Evolutionary conservation across 148 eudicot genomes (phyloP).

Genomic region (Bassia scoparia): DNA sequence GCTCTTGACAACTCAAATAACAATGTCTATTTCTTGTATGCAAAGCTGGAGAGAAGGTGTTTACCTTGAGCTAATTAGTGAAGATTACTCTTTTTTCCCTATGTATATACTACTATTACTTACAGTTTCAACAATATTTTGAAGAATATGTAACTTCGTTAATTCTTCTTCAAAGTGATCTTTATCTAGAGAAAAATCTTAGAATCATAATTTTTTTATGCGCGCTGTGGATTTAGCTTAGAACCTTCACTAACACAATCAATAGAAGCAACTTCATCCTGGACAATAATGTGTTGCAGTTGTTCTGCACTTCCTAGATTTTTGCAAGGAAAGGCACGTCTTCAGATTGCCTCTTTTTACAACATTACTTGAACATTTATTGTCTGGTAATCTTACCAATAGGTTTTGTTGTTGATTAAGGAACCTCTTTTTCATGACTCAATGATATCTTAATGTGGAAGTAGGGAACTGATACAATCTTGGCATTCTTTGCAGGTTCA

Average conservation of each 20-base stretch:
- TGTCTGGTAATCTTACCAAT: not conserved
- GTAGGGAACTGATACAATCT: not conserved
- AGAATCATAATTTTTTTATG: slow-evolving; percentile 20
- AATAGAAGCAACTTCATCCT: slow-evolving; percentile 91
- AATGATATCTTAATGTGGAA: not conserved
- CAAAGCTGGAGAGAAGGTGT: slow-evolving; percentile 96
- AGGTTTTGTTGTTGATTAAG: not conserved
- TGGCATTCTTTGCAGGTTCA: slow-evolving; percentile 50
- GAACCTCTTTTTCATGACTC: not conserved
- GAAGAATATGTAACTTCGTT: not conserved
- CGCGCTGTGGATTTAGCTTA: slow-evolving; percentile 84
- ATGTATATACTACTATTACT: not conserved
- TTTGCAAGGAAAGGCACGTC: not conserved
- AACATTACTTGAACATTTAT: too few relatives aligned
- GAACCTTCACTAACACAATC: slow-evolving; percentile 66
- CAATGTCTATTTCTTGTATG: slow-evolving; percentile 77
- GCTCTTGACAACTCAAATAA: slow-evolving; percentile 90
- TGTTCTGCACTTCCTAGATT: not conserved
- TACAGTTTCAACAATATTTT: not conserved
- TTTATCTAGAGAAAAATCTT: not conserved
- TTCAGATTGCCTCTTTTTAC: too few relatives aligned
- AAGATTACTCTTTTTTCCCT: not conserved
- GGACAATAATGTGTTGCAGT: slow-evolving; percentile 89
- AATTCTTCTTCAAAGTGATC: not conserved
- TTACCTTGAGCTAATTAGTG: slow-evolving; percentile 12